Evolutionary conservation across 2,329 filamentous ascomycete genomes (phyloP).

Genomic region (Talaromyces sp.): DNA sequence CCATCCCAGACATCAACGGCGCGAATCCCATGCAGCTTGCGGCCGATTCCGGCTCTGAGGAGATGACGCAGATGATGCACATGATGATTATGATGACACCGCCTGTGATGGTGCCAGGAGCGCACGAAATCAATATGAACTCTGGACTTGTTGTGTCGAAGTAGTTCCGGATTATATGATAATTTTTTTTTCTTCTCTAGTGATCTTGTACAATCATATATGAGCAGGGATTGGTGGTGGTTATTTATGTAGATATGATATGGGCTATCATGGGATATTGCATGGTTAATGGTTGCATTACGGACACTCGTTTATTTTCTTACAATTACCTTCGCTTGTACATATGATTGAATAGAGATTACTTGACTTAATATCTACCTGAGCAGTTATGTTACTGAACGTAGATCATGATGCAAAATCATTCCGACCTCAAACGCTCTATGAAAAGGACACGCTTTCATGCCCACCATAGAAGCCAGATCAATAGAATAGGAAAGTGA

Average conservation of each 20-base stretch:
- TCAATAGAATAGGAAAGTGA: not conserved
- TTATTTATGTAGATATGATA: not conserved
- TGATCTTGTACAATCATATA: constrained; percentile 1
- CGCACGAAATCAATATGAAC: not conserved
- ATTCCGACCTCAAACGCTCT: too few species aligned
- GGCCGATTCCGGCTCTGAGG: constrained; percentile 1
- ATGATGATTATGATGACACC: constrained; percentile 11
- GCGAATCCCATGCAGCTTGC: constrained; percentile 7
- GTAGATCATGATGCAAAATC: not conserved
- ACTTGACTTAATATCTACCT: not conserved
- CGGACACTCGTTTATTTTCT: constrained; percentile 8
- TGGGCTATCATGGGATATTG: not conserved
- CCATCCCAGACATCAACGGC: constrained; percentile 7
- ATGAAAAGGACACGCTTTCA: too few species aligned
- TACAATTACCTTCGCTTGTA: constrained; percentile 1
- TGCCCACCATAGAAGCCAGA: not conserved
- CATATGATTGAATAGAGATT: not conserved
- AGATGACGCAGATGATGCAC: constrained; percentile 12
- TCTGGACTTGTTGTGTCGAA: constrained; percentile 1
- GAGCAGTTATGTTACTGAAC: not conserved
- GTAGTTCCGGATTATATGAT: not conserved
- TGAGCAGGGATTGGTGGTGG: not conserved
- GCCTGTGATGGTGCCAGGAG: constrained; percentile 4
- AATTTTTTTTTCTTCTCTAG: not conserved
- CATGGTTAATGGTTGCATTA: constrained; percentile 8